Evolutionary conservation across 2,329 filamentous ascomycete genomes (phyloP).

Genomic region (Diaporthe sp.): DNA sequence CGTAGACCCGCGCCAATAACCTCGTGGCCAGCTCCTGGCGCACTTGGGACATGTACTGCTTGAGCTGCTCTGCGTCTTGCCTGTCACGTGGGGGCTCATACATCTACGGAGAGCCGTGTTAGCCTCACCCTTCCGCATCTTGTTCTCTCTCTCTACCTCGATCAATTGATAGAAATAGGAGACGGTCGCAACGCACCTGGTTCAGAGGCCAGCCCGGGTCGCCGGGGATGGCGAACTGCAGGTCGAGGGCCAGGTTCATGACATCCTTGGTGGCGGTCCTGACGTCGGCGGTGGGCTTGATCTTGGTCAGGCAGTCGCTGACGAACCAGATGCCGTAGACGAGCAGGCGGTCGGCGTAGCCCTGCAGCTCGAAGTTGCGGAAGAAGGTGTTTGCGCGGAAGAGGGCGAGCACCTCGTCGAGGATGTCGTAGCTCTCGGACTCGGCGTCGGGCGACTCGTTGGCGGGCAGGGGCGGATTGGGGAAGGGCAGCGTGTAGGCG

Average conservation of each 20-base stretch:
- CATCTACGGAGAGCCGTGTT: constrained; percentile 63
- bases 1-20: constrained; percentile 88
- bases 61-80: constrained; percentile 88
- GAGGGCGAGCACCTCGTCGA: constrained; percentile 91
- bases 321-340: constrained; percentile 98
- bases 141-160: not conserved
- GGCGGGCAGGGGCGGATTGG: constrained; percentile 67
- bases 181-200: constrained; percentile 67
- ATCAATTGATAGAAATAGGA: not conserved
- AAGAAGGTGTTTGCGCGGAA: constrained; percentile 99
- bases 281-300: constrained; percentile 78
- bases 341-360: constrained; percentile 90
- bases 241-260: constrained; percentile 90
- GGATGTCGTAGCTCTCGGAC: constrained; percentile 93
- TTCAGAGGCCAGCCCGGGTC: constrained; percentile 95
- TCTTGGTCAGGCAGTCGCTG: constrained; percentile 89
- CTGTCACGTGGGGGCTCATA: constrained; percentile 90
- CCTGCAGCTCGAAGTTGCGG: constrained; percentile 99
- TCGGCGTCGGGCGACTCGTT: constrained; percentile 81
- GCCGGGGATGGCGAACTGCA: constrained; percentile 92
- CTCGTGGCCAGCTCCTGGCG: constrained; percentile 89
- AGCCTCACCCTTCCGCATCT: not conserved
- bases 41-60: constrained; percentile 92
- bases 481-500: constrained; percentile 83
- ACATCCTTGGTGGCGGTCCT: constrained; percentile 78